These are phyloP conservation scores for Neospora caninum DNA, from an alignment of 169 alveolate species.

Conservation along the genomic window DNA sequence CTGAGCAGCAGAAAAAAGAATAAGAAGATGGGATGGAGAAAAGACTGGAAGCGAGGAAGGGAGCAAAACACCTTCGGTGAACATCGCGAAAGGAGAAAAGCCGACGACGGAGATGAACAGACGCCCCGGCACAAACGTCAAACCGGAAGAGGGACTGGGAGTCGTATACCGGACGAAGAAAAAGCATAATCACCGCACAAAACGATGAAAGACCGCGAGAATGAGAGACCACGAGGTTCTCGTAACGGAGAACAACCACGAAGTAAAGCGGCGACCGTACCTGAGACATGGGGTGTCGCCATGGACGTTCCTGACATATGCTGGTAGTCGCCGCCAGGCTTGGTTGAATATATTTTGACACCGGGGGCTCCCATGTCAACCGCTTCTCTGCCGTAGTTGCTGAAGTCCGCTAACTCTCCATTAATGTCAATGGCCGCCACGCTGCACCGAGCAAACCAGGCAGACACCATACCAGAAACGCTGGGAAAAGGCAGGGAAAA, in stretches of 20 bases:
- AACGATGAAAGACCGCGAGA: no score
- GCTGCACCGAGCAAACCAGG: conserved; percentile 31
- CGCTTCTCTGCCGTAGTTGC: conserved; percentile 74
- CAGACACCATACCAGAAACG: neutral
- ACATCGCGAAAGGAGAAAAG: no score
- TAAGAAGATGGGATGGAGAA: no score
- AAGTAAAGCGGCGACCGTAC: conserved; percentile 22
- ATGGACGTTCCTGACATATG: conserved; percentile 79
- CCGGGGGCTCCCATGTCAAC: conserved; percentile 81
- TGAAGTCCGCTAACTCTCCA: conserved; percentile 74
- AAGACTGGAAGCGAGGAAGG: no score
- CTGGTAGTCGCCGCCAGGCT: conserved; percentile 63
- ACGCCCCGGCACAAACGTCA: no score
- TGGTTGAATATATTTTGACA: conserved; percentile 73
- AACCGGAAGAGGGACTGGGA: no score
- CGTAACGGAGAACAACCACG: neutral
- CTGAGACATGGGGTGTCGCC: conserved; percentile 81
- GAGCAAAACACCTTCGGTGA: no score
- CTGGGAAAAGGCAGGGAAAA: neutral
- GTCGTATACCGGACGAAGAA: no score
- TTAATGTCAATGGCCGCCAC: conserved; percentile 74
- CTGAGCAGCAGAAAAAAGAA: neutral
- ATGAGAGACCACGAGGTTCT: no score
- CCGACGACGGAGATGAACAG: no score
- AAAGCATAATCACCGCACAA: no score